These are phyloP conservation scores for Verticillium klebahnii DNA, from an alignment of 2,329 filamentous ascomycete species.

Conservation along the genomic window DNA sequence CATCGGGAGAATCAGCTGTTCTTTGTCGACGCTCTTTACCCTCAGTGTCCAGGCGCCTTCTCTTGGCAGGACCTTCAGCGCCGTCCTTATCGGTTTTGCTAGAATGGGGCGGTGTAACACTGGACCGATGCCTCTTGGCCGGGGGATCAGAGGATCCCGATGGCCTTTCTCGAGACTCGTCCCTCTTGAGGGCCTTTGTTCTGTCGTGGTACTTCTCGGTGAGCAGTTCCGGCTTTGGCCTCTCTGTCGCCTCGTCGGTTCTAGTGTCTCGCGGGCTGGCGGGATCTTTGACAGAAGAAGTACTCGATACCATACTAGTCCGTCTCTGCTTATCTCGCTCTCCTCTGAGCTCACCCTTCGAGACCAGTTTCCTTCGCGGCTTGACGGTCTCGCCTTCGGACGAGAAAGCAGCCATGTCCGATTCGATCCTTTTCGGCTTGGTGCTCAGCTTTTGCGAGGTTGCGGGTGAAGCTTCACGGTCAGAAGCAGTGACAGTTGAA, in stretches of 20 bases:
- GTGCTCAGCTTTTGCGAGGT: conserved; percentile 38
- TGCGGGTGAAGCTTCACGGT: conserved; percentile 48
- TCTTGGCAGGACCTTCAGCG: conserved; percentile 46
- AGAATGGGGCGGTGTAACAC: conserved; percentile 53
- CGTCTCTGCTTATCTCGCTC: conserved; percentile 56
- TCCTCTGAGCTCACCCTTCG: conserved; percentile 56
- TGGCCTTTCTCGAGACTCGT: conserved; percentile 53
- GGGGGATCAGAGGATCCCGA: conserved; percentile 45
- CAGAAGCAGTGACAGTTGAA: conserved; percentile 42
- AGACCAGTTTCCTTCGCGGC: conserved; percentile 58
- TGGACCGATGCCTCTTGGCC: conserved; percentile 55
- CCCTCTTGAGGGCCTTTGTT: conserved; percentile 56
- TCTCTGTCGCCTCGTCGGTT: conserved; percentile 45
- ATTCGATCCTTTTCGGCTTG: conserved; percentile 50
- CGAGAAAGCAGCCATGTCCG: conserved; percentile 46
- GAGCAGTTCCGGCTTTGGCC: conserved; percentile 34
- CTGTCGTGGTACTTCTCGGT: conserved; percentile 56
- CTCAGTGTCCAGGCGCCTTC: conserved; percentile 53
- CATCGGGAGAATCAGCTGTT: conserved; percentile 39
- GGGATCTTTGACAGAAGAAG: conserved; percentile 48
- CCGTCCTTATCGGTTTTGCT: conserved; percentile 49
- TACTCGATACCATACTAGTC: conserved; percentile 52
- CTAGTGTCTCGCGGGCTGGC: conserved; percentile 47
- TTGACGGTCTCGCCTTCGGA: conserved; percentile 56
- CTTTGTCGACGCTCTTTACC: conserved; percentile 44